Conservation (phyloP, 768 basidiomycete genomes). For the Xanthoconium purpureum region DNA sequence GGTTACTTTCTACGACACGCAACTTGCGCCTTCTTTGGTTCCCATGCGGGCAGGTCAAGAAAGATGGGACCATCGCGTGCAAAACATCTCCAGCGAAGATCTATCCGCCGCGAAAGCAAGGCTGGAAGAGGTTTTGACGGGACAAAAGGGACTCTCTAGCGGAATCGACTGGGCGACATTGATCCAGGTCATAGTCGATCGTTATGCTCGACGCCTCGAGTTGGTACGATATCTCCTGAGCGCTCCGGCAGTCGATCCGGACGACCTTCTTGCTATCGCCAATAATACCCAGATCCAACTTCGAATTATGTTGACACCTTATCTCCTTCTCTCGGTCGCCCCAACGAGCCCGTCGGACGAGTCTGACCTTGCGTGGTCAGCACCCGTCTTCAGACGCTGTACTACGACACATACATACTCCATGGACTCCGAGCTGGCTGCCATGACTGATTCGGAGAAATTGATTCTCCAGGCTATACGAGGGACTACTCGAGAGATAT, state of each 20-base stretch:
- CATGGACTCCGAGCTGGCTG: background rate
- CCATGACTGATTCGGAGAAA: slow-evolving; percentile 29
- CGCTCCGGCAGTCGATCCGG: background rate
- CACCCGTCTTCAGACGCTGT: slow-evolving; percentile 29
- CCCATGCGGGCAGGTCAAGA: slow-evolving; percentile 11
- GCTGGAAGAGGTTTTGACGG: slow-evolving; percentile 2
- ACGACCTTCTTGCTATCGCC: slow-evolving; percentile 1
- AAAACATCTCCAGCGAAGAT: slow-evolving; percentile 14
- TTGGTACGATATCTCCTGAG: slow-evolving; percentile 22
- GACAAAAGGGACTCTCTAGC: slow-evolving; percentile 16
- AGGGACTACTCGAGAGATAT: slow-evolving; percentile 43
- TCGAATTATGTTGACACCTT: slow-evolving; percentile 27
- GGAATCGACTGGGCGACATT: slow-evolving; percentile 33
- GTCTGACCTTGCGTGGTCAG: slow-evolving; percentile 24
- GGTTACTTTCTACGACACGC: slow-evolving; percentile 28
- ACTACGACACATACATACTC: slow-evolving; percentile 26
- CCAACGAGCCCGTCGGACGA: background rate
- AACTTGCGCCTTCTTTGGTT: slow-evolving; percentile 18
- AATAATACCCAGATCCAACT: slow-evolving; percentile 21
- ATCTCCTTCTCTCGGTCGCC: slow-evolving; percentile 14
- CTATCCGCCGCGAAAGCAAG: background rate
- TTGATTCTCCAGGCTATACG: slow-evolving; percentile 26
- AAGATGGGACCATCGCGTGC: slow-evolving; percentile 20
- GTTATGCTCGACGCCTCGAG: slow-evolving; percentile 32
- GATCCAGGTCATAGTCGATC: slow-evolving; percentile 28